These are phyloP conservation scores for Syncephalastrum contaminatum DNA, from an alignment of 371 early-diverging fungal species.

Conservation along the genomic window DNA sequence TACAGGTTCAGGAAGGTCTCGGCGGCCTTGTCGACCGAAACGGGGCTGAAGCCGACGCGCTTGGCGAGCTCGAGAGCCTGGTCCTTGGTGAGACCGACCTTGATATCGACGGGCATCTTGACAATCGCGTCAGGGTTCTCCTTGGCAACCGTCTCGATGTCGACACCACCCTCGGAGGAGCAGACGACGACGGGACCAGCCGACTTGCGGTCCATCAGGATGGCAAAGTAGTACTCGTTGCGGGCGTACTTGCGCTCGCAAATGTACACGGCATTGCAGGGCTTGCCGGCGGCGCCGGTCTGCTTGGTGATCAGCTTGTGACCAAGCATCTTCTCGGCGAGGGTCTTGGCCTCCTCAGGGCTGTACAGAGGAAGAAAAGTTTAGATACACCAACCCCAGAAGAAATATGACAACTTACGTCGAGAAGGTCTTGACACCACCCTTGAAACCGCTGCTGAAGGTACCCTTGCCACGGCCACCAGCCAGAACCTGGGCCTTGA, in stretches of 20 bases:
- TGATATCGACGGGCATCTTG: conserved; percentile 78
- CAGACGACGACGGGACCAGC: conserved; percentile 95
- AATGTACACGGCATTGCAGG: conserved; percentile 92
- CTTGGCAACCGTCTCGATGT: conserved; percentile 95
- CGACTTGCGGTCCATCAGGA: conserved; percentile 94
- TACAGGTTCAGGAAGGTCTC: conserved; percentile 91
- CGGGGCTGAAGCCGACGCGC: conserved; percentile 87
- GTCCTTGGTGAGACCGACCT: conserved; percentile 63
- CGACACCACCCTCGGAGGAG: conserved; percentile 96
- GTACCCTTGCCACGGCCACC: conserved; percentile 99
- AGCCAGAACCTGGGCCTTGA: conserved; percentile 98
- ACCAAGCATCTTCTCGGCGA: conserved; percentile 96
- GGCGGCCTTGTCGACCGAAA: conserved; percentile 82
- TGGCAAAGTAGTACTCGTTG: conserved; percentile 98
- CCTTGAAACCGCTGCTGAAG: conserved; percentile 93
- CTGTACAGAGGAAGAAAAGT: conserved; percentile 38
- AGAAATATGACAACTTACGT: conserved; percentile 62
- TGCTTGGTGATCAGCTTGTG: conserved; percentile 97
- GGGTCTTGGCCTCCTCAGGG: conserved; percentile 83
- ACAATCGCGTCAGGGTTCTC: conserved; percentile 93
- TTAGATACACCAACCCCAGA: neutral
- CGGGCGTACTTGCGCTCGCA: conserved; percentile 95
- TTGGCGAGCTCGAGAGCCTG: conserved; percentile 69
- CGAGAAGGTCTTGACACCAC: conserved; percentile 93
- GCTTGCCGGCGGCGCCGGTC: conserved; percentile 94